These are phyloP conservation scores for Entrophospora sp. DNA, from an alignment of 192 early-diverging fungal genomes.

Conservation along the genomic window DNA sequence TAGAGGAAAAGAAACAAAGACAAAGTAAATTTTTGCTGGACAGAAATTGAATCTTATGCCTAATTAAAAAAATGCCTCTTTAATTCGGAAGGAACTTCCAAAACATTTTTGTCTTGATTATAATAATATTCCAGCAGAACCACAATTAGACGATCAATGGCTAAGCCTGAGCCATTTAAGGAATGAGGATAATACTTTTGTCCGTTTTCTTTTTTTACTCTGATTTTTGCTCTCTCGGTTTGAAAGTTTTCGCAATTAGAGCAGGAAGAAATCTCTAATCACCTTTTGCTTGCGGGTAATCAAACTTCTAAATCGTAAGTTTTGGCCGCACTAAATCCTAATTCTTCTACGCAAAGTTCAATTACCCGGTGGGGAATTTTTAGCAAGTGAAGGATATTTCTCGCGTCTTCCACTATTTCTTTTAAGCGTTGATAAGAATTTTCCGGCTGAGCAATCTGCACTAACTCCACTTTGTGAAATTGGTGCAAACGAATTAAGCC, in stretches of 20 bases:
- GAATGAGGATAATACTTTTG: slow-evolving; percentile 2
- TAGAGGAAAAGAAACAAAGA: too few species aligned
- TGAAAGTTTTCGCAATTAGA: slow-evolving; percentile 13
- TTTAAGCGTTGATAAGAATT: neutral
- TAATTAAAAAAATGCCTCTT: neutral
- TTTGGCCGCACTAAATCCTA: slow-evolving; percentile 2
- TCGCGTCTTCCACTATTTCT: neutral
- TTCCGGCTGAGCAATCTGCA: neutral
- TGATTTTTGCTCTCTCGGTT: neutral
- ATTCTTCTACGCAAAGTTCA: slow-evolving; percentile 7
- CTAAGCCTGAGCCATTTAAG: neutral
- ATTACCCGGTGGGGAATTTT: slow-evolving; percentile 11
- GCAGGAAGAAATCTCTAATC: slow-evolving; percentile 7
- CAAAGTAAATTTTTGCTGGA: too few species aligned
- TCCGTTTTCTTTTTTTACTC: neutral
- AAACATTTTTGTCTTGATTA: neutral
- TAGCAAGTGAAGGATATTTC: neutral
- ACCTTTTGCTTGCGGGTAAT: slow-evolving; percentile 4
- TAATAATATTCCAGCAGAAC: neutral
- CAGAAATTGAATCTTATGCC: too few species aligned
- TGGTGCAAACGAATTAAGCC: slow-evolving; percentile 1
- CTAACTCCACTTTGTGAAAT: slow-evolving; percentile 1
- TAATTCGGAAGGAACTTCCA: neutral
- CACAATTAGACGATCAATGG: slow-evolving; percentile 2
- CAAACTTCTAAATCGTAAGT: slow-evolving; percentile 13